A percentile compares a stretch with the other conserved stretches of the same genome.
Evolutionary conservation across 176 grass and related monocot genomes (phyloP).

Genomic region (Phyllostachys edulis): DNA sequence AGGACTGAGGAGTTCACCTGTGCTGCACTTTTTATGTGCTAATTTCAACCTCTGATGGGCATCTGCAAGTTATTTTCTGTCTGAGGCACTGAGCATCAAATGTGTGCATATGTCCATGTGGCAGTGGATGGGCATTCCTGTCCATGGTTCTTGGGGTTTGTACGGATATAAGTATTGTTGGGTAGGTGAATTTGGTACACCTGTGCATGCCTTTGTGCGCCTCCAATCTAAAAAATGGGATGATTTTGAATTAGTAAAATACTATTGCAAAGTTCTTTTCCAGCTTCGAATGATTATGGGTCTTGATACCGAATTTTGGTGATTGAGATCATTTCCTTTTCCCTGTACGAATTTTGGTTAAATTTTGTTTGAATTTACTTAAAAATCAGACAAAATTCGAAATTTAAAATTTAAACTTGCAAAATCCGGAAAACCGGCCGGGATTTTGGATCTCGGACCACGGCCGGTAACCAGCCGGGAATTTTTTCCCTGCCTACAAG

Average conservation of each 20-base stretch:
- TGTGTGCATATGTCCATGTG: neutral
- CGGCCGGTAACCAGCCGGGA: no score
- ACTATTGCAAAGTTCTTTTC: neutral
- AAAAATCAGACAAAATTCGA: no score
- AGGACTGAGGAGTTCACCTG: neutral
- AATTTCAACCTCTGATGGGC: neutral
- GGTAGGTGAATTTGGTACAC: neutral
- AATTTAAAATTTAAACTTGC: neutral
- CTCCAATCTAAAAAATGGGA: neutral
- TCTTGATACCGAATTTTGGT: neutral
- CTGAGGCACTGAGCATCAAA: neutral
- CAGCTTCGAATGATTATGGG: neutral
- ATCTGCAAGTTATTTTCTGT: neutral
- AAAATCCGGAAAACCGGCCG: no score
- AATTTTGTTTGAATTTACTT: no score
- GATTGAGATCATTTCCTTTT: neutral
- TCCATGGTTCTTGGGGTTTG: neutral
- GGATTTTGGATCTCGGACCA: no score
- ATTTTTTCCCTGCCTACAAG: no score
- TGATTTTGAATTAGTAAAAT: conserved; percentile 13
- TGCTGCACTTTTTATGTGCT: neutral
- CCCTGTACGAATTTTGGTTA: neutral
- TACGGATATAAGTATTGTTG: neutral
- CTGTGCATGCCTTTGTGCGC: neutral
- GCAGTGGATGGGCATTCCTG: neutral